phyloP scores from a whole-genome alignment of 176 grass and related monocot species.

The Lolium perenne region DNA sequence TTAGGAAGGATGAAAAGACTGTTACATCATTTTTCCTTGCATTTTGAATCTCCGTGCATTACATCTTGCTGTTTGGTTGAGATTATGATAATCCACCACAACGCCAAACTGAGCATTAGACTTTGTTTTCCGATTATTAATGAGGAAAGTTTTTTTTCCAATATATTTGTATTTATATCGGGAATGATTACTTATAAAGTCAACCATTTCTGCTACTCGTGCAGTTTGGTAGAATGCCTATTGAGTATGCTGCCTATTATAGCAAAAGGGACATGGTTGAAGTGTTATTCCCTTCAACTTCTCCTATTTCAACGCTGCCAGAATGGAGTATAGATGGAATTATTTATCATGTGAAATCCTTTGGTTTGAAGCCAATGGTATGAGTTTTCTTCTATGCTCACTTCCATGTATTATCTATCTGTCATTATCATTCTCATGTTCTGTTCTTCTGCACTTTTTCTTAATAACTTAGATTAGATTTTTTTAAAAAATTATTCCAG shows the following conservation, averaged over 20 bases:
- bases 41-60: neutral
- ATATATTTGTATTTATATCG: neutral
- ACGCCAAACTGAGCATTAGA: neutral
- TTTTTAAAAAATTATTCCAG: neutral
- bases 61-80: neutral
- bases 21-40: neutral
- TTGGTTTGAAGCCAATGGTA: constrained; percentile 27
- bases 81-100: neutral
- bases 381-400: neutral
- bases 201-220: neutral
- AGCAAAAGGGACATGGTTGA: constrained; percentile 19
- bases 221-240: neutral
- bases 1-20: neutral
- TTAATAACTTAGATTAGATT: neutral
- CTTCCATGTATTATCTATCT: neutral
- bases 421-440: neutral
- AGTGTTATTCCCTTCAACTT: constrained; percentile 29
- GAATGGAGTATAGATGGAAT: constrained; percentile 43
- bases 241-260: neutral
- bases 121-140: neutral
- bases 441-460: neutral
- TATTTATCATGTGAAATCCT: constrained; percentile 8
- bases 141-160: neutral
- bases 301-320: constrained; percentile 7
- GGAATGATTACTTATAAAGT: neutral